Evolutionary conservation across 2,329 filamentous ascomycete species (phyloP), one percentile per base, ranked within the genome.

Genomic region (Ophiocordyceps camponoti-floridani): DNA sequence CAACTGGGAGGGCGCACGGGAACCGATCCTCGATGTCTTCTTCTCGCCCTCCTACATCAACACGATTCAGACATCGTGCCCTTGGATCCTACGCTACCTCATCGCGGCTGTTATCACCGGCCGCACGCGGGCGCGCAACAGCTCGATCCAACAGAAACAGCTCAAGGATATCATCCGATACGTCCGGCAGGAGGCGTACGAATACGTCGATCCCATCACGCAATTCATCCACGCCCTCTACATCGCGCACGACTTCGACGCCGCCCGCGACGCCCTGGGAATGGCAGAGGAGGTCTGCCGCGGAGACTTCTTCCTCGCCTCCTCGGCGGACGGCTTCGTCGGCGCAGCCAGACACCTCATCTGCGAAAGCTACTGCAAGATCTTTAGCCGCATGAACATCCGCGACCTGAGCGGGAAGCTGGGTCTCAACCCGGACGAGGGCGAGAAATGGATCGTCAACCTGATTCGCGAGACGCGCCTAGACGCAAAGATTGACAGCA

Each of bases 371-470:
- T 98, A 98, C 75, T 98, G 91, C 84, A 96, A 96, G 77, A 98
- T 98, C 62, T 93, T 96, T 66, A 87, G 94, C 61, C 77, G 89
- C 56, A 98, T 98, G 62, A 89, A 96, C 63, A 96, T 98, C 63
- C 87, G 88, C 75, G 91, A 96, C 56, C 77, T 98, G 47, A 94
- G 87, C 52, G 82, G 79, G 51, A 84, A 91, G 62, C 79, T 98
- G 48, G 91, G 89, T 52, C 74, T 98, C 52, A 86, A 83, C 61
- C 81, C 88, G 56, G 86, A 94, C 59, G 91, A 96, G 59, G 91
- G 91, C 57, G 91, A 98, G 78, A 98, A 98, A 73, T 98, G 91
- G 91, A 98, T 98, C 58, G 91, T 98, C 56, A 98, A 98, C 72
- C 75, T 98, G 51, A 98, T 98, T 67, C 82, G 91, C 51, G 91